A percentile compares a stretch with the other conserved stretches of the same genome.
phyloP scores from a whole-genome alignment of 495 filamentous ascomycete genomes.

The Hypoxylon trugodes region DNA sequence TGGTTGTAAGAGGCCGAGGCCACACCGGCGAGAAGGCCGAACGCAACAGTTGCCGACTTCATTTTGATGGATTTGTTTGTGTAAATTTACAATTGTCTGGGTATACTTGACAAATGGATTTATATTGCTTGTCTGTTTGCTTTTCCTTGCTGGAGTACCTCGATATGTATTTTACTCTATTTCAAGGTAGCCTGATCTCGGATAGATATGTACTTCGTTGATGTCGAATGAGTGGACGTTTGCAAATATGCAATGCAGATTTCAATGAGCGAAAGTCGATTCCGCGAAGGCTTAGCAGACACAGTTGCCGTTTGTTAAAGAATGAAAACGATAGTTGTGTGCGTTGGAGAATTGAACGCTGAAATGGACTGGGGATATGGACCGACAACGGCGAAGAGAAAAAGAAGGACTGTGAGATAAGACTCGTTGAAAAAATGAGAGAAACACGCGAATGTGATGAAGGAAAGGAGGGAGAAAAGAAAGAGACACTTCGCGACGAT shows the following conservation, averaged over 20 bases:
- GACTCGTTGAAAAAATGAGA: conserved; percentile 39
- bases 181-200: conserved; percentile 42
- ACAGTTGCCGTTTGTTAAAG: conserved; percentile 50
- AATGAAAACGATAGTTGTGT: conserved; percentile 39
- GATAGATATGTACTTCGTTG: conserved; percentile 41
- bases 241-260: conserved; percentile 43
- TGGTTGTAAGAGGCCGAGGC: conserved; percentile 51
- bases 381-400: conserved; percentile 43
- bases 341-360: conserved; percentile 41
- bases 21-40: conserved; percentile 56
- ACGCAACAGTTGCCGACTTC: conserved; percentile 54
- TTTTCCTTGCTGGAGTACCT: conserved; percentile 20
- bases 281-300: conserved; percentile 52
- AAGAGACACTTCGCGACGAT: conserved; percentile 22
- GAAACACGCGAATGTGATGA: conserved; percentile 35
- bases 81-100: conserved; percentile 18
- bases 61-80: conserved; percentile 48
- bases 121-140: conserved; percentile 22
- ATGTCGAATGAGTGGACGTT: conserved; percentile 45
- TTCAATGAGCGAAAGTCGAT: conserved; percentile 58
- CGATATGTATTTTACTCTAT: conserved; percentile 28
- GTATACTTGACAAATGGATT: conserved; percentile 29
- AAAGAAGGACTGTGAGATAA: conserved; percentile 48
- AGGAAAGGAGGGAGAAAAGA: conserved; percentile 31
- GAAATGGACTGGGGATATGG: conserved; percentile 42